Base-by-base conservation (phyloP, 768 basidiomycete genomes). In the Postia placenta region DNA sequence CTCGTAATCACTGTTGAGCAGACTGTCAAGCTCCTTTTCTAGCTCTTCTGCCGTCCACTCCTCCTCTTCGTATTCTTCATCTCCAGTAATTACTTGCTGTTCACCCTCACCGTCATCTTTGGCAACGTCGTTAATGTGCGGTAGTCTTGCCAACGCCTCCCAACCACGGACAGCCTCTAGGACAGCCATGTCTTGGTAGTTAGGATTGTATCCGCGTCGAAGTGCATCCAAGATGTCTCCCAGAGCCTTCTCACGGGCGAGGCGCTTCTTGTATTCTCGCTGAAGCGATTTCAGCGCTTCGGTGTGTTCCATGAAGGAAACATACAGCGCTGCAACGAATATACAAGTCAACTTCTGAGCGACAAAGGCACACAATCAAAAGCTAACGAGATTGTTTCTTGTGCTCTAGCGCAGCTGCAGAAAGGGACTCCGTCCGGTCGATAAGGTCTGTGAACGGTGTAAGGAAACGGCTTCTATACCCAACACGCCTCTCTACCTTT, bases 141-240 rank as follows among this genome's bases (percentile, higher is more conserved):
- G 83, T 17, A 87, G 66, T 1, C 77, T 76, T 11, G 85, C 81
- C 6, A 83, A 73, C 37, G 76, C 82, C 62, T 92, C 89, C 84
- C 90, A 98, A 12, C 93, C 94, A 41, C 92, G 83, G 14, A 97
- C 93, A 15, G 95, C 94, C 57, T 95, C 94, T 24, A 96, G 79
- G 42, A 98, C 95, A 2, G 92, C 93, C 95, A 99, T 98, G 63
- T 99, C 95, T 64, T 97, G 94, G 67, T 97, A 97, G 65, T 99
- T 99, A 14, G 95, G 95, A 64, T 99, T 99, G 70, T 96, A 97
- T 3, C 86, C 84, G 9, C 80, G 78, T 19, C 90, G 78, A 11
- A 99, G 78, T 24, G 83, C 72, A 50, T 83, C 78, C 5, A 99
- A 76, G 44, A 99, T 89, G n/a, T 83, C 78, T 20, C 85, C 86